A percentile compares a stretch with the other conserved stretches of the same genome.
These are phyloP conservation scores for Plectosphaerella sp. DNA, from an alignment of 2,329 filamentous ascomycete genomes.

Conservation along the genomic window DNA sequence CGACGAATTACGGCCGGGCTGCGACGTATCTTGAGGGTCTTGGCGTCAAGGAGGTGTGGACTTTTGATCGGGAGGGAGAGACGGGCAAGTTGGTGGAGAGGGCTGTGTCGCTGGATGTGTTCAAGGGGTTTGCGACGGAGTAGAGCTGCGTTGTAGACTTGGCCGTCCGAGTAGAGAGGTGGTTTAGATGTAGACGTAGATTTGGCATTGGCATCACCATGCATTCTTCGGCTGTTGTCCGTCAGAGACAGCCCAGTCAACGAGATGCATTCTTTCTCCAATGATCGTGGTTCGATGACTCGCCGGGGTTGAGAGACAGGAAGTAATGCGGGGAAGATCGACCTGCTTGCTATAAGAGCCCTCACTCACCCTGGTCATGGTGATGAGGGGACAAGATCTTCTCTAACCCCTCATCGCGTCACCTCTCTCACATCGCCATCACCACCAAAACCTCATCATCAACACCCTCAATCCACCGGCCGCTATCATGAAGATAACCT, in stretches of 20 bases:
- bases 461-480: neutral
- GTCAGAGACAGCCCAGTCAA: too few species aligned
- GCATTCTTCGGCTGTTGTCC: too few species aligned
- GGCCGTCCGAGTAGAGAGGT: neutral
- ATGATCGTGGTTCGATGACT: neutral
- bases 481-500: neutral
- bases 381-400: too few species aligned
- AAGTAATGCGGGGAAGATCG: neutral
- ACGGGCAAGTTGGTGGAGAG: conserved; percentile 36
- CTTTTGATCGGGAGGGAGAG: conserved; percentile 32
- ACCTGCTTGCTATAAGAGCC: neutral
- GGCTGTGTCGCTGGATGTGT: conserved; percentile 35
- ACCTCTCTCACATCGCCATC: too few species aligned
- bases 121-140: conserved; percentile 21
- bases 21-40: conserved; percentile 66
- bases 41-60: conserved; percentile 61
- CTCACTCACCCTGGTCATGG: neutral
- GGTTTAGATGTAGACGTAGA: too few species aligned
- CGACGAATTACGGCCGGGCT: conserved; percentile 72
- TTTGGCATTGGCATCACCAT: too few species aligned
- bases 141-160: neutral
- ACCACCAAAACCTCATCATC: neutral
- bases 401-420: too few species aligned
- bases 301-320: neutral
- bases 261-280: too few species aligned